These are phyloP conservation scores for Tuber magnatum DNA, from an alignment of 495 filamentous ascomycete genomes.

Conservation along the genomic window DNA sequence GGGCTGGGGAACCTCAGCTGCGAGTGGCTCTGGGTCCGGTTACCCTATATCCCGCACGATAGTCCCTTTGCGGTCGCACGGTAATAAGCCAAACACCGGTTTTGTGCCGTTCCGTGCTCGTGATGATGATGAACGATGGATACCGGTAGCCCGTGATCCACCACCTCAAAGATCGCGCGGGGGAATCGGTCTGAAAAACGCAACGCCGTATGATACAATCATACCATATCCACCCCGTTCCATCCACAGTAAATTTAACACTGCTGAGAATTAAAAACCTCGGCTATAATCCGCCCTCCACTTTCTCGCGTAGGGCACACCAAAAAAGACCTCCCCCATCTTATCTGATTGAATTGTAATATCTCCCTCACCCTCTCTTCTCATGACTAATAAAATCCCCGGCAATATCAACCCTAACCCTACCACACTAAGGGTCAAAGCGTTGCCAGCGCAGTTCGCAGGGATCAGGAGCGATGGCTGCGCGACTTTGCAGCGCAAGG, in stretches of 20 bases:
- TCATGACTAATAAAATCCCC: neutral
- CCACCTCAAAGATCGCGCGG: neutral
- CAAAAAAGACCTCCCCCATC: neutral
- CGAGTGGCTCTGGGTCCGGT: neutral
- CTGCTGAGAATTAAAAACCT: neutral
- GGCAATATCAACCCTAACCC: neutral
- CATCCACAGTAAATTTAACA: neutral
- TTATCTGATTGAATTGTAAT: neutral
- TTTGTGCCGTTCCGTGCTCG: neutral
- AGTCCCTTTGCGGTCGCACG: neutral
- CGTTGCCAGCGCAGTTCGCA: neutral
- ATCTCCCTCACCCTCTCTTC: neutral
- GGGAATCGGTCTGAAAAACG: neutral
- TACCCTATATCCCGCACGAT: neutral
- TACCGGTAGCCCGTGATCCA: neutral
- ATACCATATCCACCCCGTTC: too few species aligned
- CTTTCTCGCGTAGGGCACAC: neutral
- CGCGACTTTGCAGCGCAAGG: neutral
- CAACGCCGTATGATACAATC: neutral
- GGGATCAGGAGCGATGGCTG: neutral
- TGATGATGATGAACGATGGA: neutral
- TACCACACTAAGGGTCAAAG: neutral
- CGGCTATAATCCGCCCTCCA: neutral
- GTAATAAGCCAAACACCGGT: neutral
- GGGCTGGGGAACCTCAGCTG: neutral